Evolutionary conservation across 2,329 filamentous ascomycete genomes (phyloP).

Genomic region (Alternaria gansuensis): DNA sequence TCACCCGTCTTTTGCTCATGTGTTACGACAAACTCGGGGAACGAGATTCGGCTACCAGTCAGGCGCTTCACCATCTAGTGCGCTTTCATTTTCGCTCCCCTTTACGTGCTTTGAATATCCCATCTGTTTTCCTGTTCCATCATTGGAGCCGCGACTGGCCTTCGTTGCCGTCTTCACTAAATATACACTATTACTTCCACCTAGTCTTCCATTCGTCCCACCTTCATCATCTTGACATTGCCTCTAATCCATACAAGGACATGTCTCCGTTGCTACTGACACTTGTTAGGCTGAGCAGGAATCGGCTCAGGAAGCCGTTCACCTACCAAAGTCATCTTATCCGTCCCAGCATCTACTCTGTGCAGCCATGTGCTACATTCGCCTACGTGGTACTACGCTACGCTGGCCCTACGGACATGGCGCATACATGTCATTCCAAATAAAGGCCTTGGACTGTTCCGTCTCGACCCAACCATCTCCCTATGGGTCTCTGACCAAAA

Average conservation of each 20-base stretch:
- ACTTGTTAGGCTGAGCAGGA: conserved; percentile 2
- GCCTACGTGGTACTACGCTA: conserved; percentile 4
- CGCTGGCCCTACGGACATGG: neutral
- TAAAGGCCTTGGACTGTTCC: neutral
- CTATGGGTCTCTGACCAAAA: neutral
- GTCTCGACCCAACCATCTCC: neutral
- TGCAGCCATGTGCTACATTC: conserved; percentile 1
- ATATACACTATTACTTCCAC: conserved; percentile 34
- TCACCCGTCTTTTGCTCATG: conserved; percentile 26
- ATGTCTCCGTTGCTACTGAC: neutral
- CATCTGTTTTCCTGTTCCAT: conserved; percentile 37
- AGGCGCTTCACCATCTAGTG: conserved; percentile 23
- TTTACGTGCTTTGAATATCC: conserved; percentile 46
- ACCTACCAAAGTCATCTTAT: neutral
- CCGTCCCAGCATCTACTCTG: conserved; percentile 1
- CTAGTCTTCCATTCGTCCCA: conserved; percentile 3
- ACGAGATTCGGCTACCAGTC: conserved; percentile 28
- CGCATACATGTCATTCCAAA: neutral
- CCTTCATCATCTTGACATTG: neutral
- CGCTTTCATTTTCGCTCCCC: conserved; percentile 24
- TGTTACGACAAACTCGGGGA: conserved; percentile 34
- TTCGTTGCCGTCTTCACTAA: conserved; percentile 34
- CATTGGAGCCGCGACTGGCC: conserved; percentile 36
- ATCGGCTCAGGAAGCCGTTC: neutral
- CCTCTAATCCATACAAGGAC: neutral